Percentiles rank a stretch among this genome's conserved stretches.
Evolutionary conservation across 2,329 filamentous ascomycete species (phyloP).

Genomic region (Hypoxylon sp.): DNA sequence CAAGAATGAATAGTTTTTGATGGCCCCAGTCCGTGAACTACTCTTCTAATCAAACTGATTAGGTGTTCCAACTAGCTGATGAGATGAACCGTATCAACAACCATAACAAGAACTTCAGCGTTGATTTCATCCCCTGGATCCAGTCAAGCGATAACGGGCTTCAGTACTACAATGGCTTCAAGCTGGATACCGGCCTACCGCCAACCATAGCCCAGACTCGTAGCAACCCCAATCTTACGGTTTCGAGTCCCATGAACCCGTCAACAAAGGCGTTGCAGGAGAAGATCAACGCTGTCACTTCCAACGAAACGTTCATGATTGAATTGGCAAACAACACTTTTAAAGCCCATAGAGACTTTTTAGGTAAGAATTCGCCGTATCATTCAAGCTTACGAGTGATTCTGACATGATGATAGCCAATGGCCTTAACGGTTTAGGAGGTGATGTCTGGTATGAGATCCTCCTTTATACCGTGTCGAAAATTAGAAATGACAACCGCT

Average conservation of each 20-base stretch:
- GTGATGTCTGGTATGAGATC: constrained; percentile 61
- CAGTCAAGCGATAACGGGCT: constrained; percentile 64
- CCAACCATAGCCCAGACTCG: constrained; percentile 59
- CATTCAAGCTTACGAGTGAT: neutral
- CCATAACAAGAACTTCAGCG: constrained; percentile 55
- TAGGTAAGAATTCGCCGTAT: constrained; percentile 30
- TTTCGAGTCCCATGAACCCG: constrained; percentile 45
- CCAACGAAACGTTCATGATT: constrained; percentile 48
- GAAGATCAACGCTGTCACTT: constrained; percentile 49
- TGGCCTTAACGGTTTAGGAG: constrained; percentile 53
- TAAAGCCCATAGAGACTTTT: constrained; percentile 53
- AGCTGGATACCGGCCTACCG: constrained; percentile 59
- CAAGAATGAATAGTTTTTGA: no score
- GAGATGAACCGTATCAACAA: constrained; percentile 67
- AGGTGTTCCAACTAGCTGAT: constrained; percentile 66
- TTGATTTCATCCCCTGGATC: constrained; percentile 71
- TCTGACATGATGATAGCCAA: constrained; percentile 30
- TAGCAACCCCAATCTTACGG: constrained; percentile 52
- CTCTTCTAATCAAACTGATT: constrained; percentile 10
- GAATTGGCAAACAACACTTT: constrained; percentile 54
- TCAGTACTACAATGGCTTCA: constrained; percentile 55
- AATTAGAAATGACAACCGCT: neutral
- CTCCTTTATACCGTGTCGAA: neutral
- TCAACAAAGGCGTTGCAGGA: constrained; percentile 48
- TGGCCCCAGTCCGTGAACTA: no score